Evolutionary conservation across 805 yeast species (phyloP).

Genomic region (Sungouiozyma intestinalis): DNA sequence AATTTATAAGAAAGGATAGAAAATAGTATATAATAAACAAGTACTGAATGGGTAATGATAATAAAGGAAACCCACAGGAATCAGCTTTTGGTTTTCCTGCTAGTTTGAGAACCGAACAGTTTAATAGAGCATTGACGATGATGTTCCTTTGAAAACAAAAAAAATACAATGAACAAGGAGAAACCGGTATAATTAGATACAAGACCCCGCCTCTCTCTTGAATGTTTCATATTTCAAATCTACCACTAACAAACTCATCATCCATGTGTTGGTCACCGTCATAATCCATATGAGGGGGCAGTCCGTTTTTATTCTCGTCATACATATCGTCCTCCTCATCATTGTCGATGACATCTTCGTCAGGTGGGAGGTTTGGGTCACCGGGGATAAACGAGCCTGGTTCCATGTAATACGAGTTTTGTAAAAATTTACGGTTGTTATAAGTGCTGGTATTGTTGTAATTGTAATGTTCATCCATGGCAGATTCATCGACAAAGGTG

Average conservation of each 20-base stretch:
- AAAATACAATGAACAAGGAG: background rate
- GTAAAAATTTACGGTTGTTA: constrained; percentile 26
- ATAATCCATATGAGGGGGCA: constrained; percentile 28
- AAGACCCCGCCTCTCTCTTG: background rate
- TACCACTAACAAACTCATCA: constrained; percentile 81
- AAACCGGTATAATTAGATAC: background rate
- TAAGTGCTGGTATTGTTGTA: constrained; percentile 20
- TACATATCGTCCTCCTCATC: constrained; percentile 4
- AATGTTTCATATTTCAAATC: constrained; percentile 74
- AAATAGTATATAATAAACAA: too few species aligned
- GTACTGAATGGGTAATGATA: too few species aligned
- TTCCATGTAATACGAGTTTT: constrained; percentile 34
- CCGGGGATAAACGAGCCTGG: constrained; percentile 73
- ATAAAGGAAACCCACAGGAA: too few species aligned
- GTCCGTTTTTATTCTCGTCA: constrained; percentile 32
- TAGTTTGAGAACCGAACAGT: too few species aligned
- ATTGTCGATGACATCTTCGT: constrained; percentile 75
- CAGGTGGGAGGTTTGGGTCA: constrained; percentile 70
- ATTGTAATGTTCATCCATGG: constrained; percentile 76
- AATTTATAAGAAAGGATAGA: too few species aligned
- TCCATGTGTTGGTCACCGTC: constrained; percentile 53
- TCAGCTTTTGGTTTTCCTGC: too few species aligned
- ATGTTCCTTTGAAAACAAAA: too few species aligned
- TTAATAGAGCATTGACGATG: too few species aligned
- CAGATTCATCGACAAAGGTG: constrained; percentile 89